Base-by-base conservation (phyloP, 805 yeast species). In the Pichia pseudocactophila region DNA sequence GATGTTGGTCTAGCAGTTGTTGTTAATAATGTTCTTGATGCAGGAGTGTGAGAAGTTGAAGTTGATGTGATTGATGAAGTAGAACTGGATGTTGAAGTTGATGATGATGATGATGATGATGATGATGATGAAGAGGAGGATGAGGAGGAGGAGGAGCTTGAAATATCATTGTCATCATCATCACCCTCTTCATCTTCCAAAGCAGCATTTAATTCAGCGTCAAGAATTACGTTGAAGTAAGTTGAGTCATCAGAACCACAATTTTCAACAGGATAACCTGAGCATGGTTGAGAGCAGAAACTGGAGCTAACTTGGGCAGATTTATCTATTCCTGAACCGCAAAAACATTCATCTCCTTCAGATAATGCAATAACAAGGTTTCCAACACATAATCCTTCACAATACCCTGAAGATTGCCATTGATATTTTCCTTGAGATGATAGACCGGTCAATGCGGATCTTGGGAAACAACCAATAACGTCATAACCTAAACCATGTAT, bases 381-480 rank as follows among this genome's bases (percentile, higher is more conserved):
- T 3, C 56, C 51, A 2, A 15, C 6, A 61, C 96, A 87, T 45
- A 62, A 61, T 3, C 55, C 53, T 51, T 73, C 66, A 61, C 92
- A 82, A 56, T 76, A 69, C 10, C 76, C 68, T 17, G 77, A 70
- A 8, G 88, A 73, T 59, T 83, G 89, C 54, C 65, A 82, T 1
- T 59, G 62, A 61, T 74, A 74, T 3, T 67, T 47, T 32, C 79
- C 82, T 40, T 65, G 56, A 45, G 47, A 56, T 27, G 63, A 40
- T 46, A 73, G 64, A 25, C 54, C 45, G 9, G 46, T 36, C 3
- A 69, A 49, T 15, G 63, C 46, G 32, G 65, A 49, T 25, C 36
- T 18, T 2, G 52, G 37, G 37, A 50, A 61, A 46, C 65, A 61
- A 10, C 65, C 65, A 7, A 39, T 15, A 17, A 46, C 51, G 22